Conservation (phyloP, 352 stramenopile genomes). For the Aphanomyces cochlioides region DNA sequence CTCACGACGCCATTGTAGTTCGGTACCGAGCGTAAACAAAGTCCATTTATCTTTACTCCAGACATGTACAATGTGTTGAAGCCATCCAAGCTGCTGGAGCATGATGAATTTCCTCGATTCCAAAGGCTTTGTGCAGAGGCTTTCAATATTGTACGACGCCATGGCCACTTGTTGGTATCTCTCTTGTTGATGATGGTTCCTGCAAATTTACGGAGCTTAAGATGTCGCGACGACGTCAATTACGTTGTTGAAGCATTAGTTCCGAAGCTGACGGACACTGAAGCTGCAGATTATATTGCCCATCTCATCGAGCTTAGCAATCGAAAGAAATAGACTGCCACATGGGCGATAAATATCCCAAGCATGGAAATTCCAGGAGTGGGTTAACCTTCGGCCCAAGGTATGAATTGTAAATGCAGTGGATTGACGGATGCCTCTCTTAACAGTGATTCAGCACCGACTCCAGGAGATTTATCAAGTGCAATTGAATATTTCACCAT, state of each 20-base stretch:
- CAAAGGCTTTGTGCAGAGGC: constrained; percentile 41
- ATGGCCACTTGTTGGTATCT: constrained; percentile 81
- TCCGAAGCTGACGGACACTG: constrained; percentile 54
- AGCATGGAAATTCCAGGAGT: not conserved
- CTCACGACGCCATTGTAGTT: constrained; percentile 73
- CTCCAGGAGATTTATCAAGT: constrained; percentile 70
- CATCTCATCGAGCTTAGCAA: too few relatives aligned
- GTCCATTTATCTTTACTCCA: constrained; percentile 89
- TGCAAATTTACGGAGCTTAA: constrained; percentile 74
- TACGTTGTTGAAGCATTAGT: constrained; percentile 71
- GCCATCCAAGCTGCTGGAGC: constrained; percentile 55
- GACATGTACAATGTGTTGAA: constrained; percentile 83
- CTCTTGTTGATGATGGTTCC: constrained; percentile 73
- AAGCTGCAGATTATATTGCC: not conserved
- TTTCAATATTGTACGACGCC: constrained; percentile 62
- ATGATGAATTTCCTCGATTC: constrained; percentile 73
- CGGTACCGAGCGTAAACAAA: constrained; percentile 71
- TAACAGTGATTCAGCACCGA: constrained; percentile 39
- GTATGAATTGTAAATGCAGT: not conserved
- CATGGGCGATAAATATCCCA: too few relatives aligned
- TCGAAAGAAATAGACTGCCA: too few relatives aligned
- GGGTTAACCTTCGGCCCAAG: not conserved
- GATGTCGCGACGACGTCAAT: constrained; percentile 78
- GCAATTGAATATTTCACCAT: constrained; percentile 50
- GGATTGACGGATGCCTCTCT: not conserved